These are phyloP conservation scores for Triangularia setosa DNA, from an alignment of 2,329 filamentous ascomycete genomes.

Conservation along the genomic window DNA sequence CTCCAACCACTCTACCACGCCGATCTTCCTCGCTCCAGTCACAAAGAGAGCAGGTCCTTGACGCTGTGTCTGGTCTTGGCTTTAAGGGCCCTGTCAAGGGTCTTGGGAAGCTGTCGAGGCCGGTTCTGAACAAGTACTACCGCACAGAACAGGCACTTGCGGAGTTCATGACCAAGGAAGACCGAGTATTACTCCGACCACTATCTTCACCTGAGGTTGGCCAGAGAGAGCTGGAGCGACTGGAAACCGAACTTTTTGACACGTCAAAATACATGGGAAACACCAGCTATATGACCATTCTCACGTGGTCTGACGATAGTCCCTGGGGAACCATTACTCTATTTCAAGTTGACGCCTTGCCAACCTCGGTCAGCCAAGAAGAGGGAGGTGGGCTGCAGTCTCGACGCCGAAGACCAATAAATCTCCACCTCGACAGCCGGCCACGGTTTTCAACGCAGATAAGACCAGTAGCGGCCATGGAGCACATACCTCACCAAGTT, in stretches of 20 bases:
- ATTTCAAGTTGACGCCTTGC: constrained; percentile 8
- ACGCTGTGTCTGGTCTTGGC: constrained; percentile 5
- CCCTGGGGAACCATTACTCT: constrained; percentile 13
- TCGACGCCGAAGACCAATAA: not conserved
- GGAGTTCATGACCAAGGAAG: constrained; percentile 2
- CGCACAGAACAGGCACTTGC: not conserved
- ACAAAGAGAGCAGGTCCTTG: constrained; percentile 9
- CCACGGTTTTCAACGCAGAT: not conserved
- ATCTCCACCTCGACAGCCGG: not conserved
- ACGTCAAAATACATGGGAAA: constrained; percentile 12
- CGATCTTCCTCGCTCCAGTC: not conserved
- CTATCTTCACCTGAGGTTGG: not conserved
- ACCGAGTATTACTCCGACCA: constrained; percentile 7
- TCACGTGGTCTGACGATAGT: constrained; percentile 14
- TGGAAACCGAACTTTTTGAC: constrained; percentile 19
- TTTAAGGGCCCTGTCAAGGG: not conserved
- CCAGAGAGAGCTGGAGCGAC: constrained; percentile 1
- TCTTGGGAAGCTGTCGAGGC: constrained; percentile 11
- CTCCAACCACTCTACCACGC: not conserved
- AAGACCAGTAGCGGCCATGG: constrained; percentile 14
- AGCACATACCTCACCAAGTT: constrained; percentile 14
- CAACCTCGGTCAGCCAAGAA: not conserved
- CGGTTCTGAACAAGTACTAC: constrained; percentile 11
- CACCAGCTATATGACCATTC: constrained; percentile 9
- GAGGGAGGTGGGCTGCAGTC: not conserved